phyloP scores from a whole-genome alignment of 352 stramenopile species.

The Globisporangium solare region DNA sequence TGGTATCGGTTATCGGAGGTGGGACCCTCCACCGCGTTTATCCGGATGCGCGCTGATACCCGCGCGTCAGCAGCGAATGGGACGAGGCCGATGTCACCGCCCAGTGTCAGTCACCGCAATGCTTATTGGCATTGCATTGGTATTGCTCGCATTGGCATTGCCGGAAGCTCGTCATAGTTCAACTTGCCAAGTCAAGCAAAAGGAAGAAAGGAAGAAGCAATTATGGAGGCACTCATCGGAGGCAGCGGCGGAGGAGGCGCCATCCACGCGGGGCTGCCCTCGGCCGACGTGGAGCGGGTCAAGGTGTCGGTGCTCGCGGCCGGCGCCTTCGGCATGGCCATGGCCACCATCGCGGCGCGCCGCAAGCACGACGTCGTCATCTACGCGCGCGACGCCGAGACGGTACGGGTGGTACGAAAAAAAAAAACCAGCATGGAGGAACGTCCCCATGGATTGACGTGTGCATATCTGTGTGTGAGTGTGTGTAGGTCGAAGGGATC shows the following conservation, averaged over 20 bases:
- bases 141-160: background rate
- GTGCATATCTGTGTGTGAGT: background rate
- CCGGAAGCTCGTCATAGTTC: slow-evolving; percentile 6
- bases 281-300: slow-evolving; percentile 66
- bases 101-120: background rate
- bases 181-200: slow-evolving; percentile 5
- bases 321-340: slow-evolving; percentile 95
- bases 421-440: too few relatives aligned
- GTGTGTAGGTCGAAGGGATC: slow-evolving; percentile 81
- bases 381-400: slow-evolving; percentile 83
- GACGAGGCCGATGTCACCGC: slow-evolving; percentile 1
- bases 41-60: too few relatives aligned
- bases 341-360: slow-evolving; percentile 89
- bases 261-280: slow-evolving; percentile 67
- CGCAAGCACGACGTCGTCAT: slow-evolving; percentile 90
- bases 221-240: slow-evolving; percentile 40
- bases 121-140: background rate
- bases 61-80: background rate
- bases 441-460: too few relatives aligned
- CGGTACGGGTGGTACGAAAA: slow-evolving; percentile 2
- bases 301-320: slow-evolving; percentile 90
- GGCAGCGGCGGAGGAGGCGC: slow-evolving; percentile 27
- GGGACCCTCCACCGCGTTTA: too few relatives aligned
- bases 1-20: too few relatives aligned
- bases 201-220: slow-evolving; percentile 5